These are phyloP conservation scores for Kalaharituber pfeilii DNA, from an alignment of 2,329 filamentous ascomycete species.

Conservation along the genomic window DNA sequence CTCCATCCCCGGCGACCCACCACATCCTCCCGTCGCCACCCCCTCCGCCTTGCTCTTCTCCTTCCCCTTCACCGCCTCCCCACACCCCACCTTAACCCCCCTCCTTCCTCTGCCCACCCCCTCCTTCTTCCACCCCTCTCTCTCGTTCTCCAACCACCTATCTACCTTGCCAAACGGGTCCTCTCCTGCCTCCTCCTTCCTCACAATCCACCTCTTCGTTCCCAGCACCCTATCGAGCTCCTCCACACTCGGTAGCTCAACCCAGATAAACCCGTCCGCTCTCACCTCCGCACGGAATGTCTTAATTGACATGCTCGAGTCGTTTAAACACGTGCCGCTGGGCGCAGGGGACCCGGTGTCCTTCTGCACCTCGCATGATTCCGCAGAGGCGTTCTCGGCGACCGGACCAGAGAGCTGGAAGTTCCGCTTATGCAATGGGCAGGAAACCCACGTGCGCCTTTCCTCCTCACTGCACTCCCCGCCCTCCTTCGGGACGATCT, in stretches of 20 bases:
- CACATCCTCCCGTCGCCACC: background rate
- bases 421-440: slow-evolving; percentile 79
- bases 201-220: slow-evolving; percentile 62
- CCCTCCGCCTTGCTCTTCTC: background rate
- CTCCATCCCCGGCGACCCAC: background rate
- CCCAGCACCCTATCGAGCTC: slow-evolving; percentile 67
- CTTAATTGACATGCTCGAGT: slow-evolving; percentile 58
- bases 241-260: slow-evolving; percentile 61
- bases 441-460: slow-evolving; percentile 76
- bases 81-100: background rate
- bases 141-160: slow-evolving; percentile 11
- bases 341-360: too few relatives aligned
- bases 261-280: slow-evolving; percentile 58
- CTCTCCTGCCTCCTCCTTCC: slow-evolving; percentile 44
- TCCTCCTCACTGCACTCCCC: too few relatives aligned
- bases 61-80: background rate
- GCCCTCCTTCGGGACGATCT: slow-evolving; percentile 27
- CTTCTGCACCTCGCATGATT: background rate
- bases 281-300: slow-evolving; percentile 63
- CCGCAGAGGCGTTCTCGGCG: background rate
- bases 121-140: slow-evolving; percentile 5
- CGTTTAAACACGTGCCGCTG: slow-evolving; percentile 50
- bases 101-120: background rate
- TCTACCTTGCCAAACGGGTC: slow-evolving; percentile 25
- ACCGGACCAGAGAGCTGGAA: slow-evolving; percentile 49